Evolutionary conservation across 2,329 filamentous ascomycete species (phyloP).

Genomic region (Verticillium longisporum): DNA sequence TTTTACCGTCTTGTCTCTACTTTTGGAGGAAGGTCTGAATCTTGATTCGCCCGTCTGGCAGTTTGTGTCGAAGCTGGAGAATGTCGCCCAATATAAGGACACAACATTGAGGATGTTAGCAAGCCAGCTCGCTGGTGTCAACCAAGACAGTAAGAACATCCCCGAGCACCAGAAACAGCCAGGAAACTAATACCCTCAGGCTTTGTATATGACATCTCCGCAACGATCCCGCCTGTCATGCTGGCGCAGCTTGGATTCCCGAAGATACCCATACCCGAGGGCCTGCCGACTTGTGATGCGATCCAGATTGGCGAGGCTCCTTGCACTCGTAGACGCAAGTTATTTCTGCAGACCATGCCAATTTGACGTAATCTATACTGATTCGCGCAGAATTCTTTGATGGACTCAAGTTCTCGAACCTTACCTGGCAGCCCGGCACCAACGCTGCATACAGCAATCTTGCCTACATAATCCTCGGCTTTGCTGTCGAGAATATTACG

Average conservation of each 20-base stretch:
- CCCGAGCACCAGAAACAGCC: too few species aligned
- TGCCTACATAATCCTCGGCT: constrained; percentile 14
- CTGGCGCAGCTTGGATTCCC: constrained; percentile 7
- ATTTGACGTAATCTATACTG: not conserved
- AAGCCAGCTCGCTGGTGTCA: constrained; percentile 11
- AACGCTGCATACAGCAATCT: constrained; percentile 15
- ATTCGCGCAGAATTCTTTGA: constrained; percentile 11
- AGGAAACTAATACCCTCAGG: constrained; percentile 1
- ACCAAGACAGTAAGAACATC: constrained; percentile 8
- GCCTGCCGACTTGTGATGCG: constrained; percentile 10
- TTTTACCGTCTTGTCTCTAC: constrained; percentile 27
- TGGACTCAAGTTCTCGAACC: constrained; percentile 8
- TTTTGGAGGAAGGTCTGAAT: constrained; percentile 19
- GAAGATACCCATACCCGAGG: constrained; percentile 1
- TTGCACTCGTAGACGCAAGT: constrained; percentile 5
- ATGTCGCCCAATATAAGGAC: constrained; percentile 19
- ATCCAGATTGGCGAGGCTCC: constrained; percentile 2
- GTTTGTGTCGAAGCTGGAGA: constrained; percentile 13
- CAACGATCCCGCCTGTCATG: not conserved
- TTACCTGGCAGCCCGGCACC: constrained; percentile 10
- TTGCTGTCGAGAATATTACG: constrained; percentile 15
- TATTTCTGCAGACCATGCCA: too few species aligned
- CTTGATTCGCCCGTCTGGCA: constrained; percentile 2
- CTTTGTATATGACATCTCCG: constrained; percentile 8
- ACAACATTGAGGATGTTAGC: constrained; percentile 12